Conservation (phyloP, 768 basidiomycete species). For the Lepiota brunneoincarnata region DNA sequence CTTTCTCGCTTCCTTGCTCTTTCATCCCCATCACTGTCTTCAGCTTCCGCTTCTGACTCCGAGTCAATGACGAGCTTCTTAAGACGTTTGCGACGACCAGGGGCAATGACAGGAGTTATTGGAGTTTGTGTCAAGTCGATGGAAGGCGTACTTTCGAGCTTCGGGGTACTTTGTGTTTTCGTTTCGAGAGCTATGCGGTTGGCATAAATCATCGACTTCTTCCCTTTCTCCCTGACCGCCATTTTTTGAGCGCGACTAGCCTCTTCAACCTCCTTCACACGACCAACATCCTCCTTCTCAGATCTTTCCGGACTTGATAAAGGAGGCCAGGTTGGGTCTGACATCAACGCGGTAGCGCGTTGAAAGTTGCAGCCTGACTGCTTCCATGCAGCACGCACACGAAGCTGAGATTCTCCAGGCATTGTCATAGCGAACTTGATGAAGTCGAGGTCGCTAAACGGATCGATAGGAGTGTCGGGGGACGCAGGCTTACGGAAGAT, state of each 20-base stretch:
- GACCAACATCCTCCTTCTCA: conserved; percentile 44
- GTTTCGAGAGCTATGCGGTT: conserved; percentile 54
- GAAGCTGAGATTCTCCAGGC: conserved; percentile 41
- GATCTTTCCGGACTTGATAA: conserved; percentile 22
- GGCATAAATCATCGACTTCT: conserved; percentile 81
- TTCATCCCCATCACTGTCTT: conserved; percentile 47
- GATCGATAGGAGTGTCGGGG: conserved; percentile 25
- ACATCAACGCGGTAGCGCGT: conserved; percentile 55
- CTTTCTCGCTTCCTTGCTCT: conserved; percentile 26
- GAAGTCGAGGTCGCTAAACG: conserved; percentile 39
- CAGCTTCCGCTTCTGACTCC: conserved; percentile 57
- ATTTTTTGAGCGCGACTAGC: conserved; percentile 65
- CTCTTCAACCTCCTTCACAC: conserved; percentile 72
- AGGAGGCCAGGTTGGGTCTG: conserved; percentile 54
- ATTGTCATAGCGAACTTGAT: conserved; percentile 63
- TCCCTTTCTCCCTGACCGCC: conserved; percentile 71
- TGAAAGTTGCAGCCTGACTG: conserved; percentile 59
- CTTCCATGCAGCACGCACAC: conserved; percentile 65
- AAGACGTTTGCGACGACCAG: conserved; percentile 47
- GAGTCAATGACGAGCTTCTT: conserved; percentile 66
- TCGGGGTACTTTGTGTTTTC: conserved; percentile 22
- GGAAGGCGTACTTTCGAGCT: conserved; percentile 6
- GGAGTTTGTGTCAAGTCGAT: conserved; percentile 35
- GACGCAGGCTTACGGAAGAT: conserved; percentile 46
- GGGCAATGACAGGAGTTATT: conserved; percentile 35